Evolutionary conservation across 441 rosid species (phyloP), one percentile per base, ranked within the genome.

Genomic region (Populus hybrid): DNA sequence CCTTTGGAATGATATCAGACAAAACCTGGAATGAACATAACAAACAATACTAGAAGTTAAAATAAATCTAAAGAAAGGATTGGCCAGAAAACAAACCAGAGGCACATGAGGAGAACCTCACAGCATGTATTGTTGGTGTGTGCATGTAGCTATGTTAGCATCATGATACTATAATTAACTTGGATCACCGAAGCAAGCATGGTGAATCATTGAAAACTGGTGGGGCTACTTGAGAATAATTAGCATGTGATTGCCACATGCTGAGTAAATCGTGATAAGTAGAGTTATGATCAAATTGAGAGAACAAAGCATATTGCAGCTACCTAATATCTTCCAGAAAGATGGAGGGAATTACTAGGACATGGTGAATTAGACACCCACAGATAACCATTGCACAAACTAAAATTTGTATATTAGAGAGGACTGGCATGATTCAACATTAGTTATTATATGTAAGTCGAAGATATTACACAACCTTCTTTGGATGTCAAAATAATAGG

Each of bases 1-100:
- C 95, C 77, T 88, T 89, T 21, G 98, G 92, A 34, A 93, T 78
- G 61, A 90, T 89, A 75, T 70, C 87, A 68, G 85, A 77, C 69
- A 90, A 81, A 36, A 32, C 77, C 95, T 92, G 91, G 79, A 64
- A 72, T 46, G 57, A 12, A 46, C 57, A 46, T 46, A 46, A 46
- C 57, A 46, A 46, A 14, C 20, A 46, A 14, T 14, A 46, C 57
- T 46, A 1, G 6, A 46, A 46, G 57, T 46, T 4, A 4, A 46
- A 46, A 46, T 46, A 14, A 46, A 46, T 14, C 57, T 38, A 38
- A 38, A 38, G 7, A 46, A 14, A 46, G 57, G 57, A 46, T 4
- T 46, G 57, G 57, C 57, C 57, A 14, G 50, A 40, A 40, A 40
- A 40, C 50, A 40, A 11, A 40, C 16, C 50, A 40, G 20, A 46